Base-by-base conservation (phyloP, 106 monocot genomes). In the Vanilla planifolia region DNA sequence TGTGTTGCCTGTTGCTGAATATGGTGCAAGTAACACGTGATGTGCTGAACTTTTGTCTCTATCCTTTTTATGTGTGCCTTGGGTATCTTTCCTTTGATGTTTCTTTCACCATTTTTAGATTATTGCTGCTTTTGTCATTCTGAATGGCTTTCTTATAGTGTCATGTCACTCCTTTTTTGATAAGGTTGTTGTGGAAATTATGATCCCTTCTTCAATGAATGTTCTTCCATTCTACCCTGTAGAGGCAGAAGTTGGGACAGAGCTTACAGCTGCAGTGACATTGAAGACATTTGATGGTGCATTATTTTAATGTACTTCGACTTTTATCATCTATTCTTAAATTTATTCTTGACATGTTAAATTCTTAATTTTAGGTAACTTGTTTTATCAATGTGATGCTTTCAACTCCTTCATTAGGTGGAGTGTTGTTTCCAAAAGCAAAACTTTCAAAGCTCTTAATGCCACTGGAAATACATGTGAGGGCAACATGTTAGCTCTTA, bases 171-270 rank as follows among this genome's bases (percentile, higher is more conserved):
- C 33, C 64, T 61, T 8, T 32, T 23, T 23, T 23, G 17, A 9
- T 27, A 65, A 92, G 92, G 74, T 92, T 43, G 48, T 70, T 26
- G 65, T 98, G 70, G 84, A 88, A 61, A 88, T 92, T 43, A 81
- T 85, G 19, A 16, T 78, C 68, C 98, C 98, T 66, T 69, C 73
- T 26, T 77, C 80, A 35, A 79, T 92, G 72, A 44, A 63, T 50
- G 65, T 98, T 70, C 43, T 90, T 63, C 82, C 76, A 23, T 55
- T 66, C 36, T 85, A 85, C 65, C 92, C 98, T 67, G 84, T 87
- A 14, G 98, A 98, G 64, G 81, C 61, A 19, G 71, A 57, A 61
- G 74, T 77, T 33, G 98, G 98, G 62, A 70, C 76, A 55, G 32
- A 77, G 66, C 73, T 98, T 67, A 63, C 79, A 24, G 85, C 79